These are phyloP conservation scores for Aspergillus proliferans DNA, from an alignment of 2,329 filamentous ascomycete genomes.

Conservation along the genomic window DNA sequence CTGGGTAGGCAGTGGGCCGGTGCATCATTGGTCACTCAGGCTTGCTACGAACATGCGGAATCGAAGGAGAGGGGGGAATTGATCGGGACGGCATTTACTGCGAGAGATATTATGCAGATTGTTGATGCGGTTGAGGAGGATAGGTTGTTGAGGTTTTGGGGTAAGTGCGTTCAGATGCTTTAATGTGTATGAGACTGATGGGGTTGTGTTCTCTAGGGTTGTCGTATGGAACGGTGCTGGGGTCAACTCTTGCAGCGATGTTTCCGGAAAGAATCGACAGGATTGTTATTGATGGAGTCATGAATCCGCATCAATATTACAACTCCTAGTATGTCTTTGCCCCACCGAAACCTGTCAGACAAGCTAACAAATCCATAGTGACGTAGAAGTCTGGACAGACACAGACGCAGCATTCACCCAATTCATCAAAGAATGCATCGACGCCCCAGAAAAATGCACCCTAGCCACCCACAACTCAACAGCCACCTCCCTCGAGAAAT, in stretches of 20 bases:
- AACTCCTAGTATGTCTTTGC: too few relatives aligned
- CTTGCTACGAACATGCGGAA: constrained; percentile 2
- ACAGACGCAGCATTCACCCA: too few relatives aligned
- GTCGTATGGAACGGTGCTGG: constrained; percentile 18
- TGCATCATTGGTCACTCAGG: constrained; percentile 1
- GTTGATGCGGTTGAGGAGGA: constrained; percentile 41
- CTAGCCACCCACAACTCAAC: too few relatives aligned
- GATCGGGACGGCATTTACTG: constrained; percentile 41
- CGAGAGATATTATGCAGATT: constrained; percentile 41
- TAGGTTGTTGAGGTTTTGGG: constrained; percentile 30
- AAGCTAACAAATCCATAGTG: too few relatives aligned
- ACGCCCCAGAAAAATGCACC: too few relatives aligned
- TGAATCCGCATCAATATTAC: constrained; percentile 12
- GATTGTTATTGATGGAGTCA: constrained; percentile 35
- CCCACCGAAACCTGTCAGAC: too few relatives aligned
- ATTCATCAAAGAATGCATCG: too few relatives aligned
- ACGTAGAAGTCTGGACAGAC: too few relatives aligned
- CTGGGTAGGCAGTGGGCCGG: constrained; percentile 4
- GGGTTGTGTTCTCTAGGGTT: neutral
- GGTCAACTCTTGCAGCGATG: constrained; percentile 30
- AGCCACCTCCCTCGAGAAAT: too few relatives aligned
- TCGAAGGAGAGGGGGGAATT: constrained; percentile 26
- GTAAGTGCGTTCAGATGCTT: neutral
- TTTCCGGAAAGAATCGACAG: constrained; percentile 36
- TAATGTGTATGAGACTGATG: neutral